Percentiles rank a stretch among this genome's conserved stretches.
These are phyloP conservation scores for Nissolia schottii DNA, from an alignment of 306 rosid genomes.

Conservation along the genomic window DNA sequence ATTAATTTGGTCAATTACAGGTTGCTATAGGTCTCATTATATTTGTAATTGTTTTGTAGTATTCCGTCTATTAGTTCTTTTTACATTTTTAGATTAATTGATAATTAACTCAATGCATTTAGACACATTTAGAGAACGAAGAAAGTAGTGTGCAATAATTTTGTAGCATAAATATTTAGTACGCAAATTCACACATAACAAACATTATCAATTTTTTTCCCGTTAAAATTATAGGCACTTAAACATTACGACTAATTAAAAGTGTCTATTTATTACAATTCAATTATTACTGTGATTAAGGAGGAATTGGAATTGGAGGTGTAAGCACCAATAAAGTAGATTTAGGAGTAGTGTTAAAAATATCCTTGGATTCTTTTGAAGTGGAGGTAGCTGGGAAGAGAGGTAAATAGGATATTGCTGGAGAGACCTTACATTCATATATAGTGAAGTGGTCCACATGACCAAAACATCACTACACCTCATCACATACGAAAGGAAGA, in stretches of 20 bases:
- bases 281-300: neutral
- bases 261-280: neutral
- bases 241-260: neutral
- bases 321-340: neutral
- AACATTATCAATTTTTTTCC: neutral
- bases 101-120: no score
- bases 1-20: neutral
- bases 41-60: neutral
- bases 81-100: no score
- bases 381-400: neutral
- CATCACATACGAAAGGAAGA: neutral
- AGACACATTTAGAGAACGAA: no score
- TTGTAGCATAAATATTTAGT: neutral
- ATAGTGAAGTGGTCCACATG: slow-evolving; percentile 23
- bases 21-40: neutral
- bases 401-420: neutral
- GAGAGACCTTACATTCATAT: neutral
- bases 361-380: slow-evolving; percentile 23
- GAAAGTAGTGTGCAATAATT: no score
- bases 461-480: neutral
- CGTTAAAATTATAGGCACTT: neutral
- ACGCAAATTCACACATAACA: no score
- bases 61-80: no score
- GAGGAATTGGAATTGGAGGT: neutral
- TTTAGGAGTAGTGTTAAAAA: slow-evolving; percentile 4